Evolutionary conservation across 306 rosid species (phyloP).

Genomic region (Sesbania bispinosa): DNA sequence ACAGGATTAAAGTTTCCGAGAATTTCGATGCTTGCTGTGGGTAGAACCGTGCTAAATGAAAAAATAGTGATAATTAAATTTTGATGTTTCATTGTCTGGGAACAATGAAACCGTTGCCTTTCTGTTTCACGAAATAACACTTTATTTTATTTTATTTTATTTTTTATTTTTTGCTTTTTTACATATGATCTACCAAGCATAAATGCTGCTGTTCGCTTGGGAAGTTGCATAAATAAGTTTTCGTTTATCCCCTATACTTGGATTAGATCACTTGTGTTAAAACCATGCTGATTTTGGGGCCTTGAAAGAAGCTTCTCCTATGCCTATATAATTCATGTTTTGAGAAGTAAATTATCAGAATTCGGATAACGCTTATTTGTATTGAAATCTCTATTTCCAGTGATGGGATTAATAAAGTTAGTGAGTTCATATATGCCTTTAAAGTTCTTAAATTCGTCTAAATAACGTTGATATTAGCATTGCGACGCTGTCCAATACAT

Average conservation of each 20-base stretch:
- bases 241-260: too few relatives aligned
- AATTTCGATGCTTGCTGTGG: too few relatives aligned
- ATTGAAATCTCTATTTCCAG: not conserved
- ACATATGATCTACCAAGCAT: not conserved
- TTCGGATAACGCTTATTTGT: not conserved
- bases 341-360: not conserved
- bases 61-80: not conserved
- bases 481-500: too few relatives aligned
- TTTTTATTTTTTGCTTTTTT: not conserved
- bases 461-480: not conserved
- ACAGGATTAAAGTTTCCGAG: not conserved
- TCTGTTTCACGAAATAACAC: not conserved
- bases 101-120: not conserved
- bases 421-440: not conserved
- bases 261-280: not conserved
- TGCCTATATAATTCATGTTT: not conserved
- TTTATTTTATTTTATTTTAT: too few relatives aligned
- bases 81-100: constrained; percentile 17
- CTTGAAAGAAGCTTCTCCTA: not conserved
- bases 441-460: not conserved
- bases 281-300: not conserved
- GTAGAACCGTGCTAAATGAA: too few relatives aligned
- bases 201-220: not conserved
- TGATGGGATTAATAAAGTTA: not conserved
- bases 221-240: not conserved